A percentile compares a stretch with the other conserved stretches of the same genome.
These are phyloP conservation scores for Vaccinium myrtillus DNA, from an alignment of 148 eudicot species.

Conservation along the genomic window DNA sequence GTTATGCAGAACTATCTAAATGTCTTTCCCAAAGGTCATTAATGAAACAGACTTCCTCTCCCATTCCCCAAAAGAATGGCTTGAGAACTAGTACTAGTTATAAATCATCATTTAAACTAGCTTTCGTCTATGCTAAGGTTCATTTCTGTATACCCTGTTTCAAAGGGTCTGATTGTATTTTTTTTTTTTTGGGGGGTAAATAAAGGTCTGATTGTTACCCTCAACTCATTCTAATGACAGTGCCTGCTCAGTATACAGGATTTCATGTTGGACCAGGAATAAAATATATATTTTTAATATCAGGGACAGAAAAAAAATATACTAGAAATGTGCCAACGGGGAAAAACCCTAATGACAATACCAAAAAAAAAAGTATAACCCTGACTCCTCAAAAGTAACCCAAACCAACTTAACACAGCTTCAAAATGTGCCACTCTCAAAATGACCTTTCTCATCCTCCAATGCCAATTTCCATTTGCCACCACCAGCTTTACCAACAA, in stretches of 20 bases:
- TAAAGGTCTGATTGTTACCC: neutral
- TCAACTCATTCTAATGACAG: neutral
- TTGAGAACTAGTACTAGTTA: neutral
- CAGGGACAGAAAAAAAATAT: neutral
- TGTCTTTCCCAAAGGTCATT: neutral
- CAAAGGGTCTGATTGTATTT: neutral
- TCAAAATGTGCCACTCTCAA: neutral
- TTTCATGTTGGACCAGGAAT: too few relatives aligned
- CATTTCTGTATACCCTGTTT: neutral
- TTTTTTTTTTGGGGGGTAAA: too few relatives aligned
- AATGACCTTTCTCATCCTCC: neutral
- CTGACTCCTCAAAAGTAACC: neutral
- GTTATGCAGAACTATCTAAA: neutral
- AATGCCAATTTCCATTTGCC: neutral
- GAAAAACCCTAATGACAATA: neutral
- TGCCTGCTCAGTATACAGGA: too few relatives aligned
- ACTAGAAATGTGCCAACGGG: too few relatives aligned
- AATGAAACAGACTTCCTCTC: neutral
- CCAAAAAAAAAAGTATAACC: neutral
- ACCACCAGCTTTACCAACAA: conserved; percentile 2
- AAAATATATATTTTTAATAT: too few relatives aligned
- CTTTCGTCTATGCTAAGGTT: neutral
- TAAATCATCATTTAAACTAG: neutral
- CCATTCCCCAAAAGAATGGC: neutral
- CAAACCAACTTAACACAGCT: neutral